These are phyloP conservation scores for Exophiala alcalophila DNA, from an alignment of 2,329 filamentous ascomycete species.

Conservation along the genomic window DNA sequence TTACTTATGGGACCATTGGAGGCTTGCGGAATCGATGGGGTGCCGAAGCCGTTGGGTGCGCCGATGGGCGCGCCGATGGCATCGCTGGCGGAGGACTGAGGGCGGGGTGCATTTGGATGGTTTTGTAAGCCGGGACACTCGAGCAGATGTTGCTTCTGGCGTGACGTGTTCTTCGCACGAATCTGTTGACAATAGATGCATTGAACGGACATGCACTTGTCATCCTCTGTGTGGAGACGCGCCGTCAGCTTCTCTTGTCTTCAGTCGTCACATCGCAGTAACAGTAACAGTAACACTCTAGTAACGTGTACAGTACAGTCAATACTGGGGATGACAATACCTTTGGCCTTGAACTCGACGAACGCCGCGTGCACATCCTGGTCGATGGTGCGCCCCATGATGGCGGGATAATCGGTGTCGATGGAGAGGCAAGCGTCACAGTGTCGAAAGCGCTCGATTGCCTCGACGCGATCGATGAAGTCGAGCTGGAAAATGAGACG, in stretches of 20 bases:
- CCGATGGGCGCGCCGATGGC: conserved; percentile 43
- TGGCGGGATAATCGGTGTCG: too few relatives aligned
- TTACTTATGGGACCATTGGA: conserved; percentile 44
- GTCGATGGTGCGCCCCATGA: conserved; percentile 52
- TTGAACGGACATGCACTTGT: conserved; percentile 51
- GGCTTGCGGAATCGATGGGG: conserved; percentile 42
- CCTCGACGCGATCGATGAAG: too few relatives aligned
- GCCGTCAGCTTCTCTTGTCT: conserved; percentile 16
- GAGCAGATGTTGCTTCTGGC: conserved; percentile 52
- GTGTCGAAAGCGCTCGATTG: too few relatives aligned
- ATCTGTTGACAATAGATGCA: conserved; percentile 55
- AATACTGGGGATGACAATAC: conserved; percentile 37
- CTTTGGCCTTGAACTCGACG: conserved; percentile 54
- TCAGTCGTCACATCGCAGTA: conserved; percentile 19
- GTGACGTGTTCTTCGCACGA: conserved; percentile 52
- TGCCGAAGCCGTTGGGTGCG: conserved; percentile 44
- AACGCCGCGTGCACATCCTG: conserved; percentile 53
- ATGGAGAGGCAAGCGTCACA: too few relatives aligned
- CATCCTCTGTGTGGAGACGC: conserved; percentile 28
- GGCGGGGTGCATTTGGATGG: conserved; percentile 44
- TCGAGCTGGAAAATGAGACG: too few relatives aligned
- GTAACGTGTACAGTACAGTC: conserved; percentile 32
- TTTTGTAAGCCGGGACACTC: conserved; percentile 50
- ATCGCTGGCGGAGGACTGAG: conserved; percentile 39
- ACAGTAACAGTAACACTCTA: conserved; percentile 14